These are phyloP conservation scores for Colletotrichum paranaense DNA, from an alignment of 2,329 filamentous ascomycete species.

Conservation along the genomic window DNA sequence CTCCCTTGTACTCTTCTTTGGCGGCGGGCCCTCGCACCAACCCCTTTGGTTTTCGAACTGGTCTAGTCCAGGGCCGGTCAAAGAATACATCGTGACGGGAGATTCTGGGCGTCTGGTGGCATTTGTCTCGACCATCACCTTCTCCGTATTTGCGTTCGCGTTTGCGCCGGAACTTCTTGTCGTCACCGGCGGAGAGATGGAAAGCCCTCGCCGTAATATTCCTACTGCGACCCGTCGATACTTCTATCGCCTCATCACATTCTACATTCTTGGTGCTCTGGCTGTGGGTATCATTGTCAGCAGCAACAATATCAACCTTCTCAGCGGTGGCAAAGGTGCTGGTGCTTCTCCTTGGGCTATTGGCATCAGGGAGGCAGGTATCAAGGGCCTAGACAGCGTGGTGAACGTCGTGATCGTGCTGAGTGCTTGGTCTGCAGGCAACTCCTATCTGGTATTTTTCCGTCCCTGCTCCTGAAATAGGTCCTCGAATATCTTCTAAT, in stretches of 20 bases:
- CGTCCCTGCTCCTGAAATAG: neutral
- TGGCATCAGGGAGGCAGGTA: neutral
- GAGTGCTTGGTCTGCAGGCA: neutral
- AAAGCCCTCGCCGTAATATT: neutral
- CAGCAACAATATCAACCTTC: neutral
- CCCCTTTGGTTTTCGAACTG: constrained; percentile 46
- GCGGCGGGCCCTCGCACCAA: too few species aligned
- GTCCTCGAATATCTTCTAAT: neutral
- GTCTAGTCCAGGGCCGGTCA: constrained; percentile 47
- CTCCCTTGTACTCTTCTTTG: too few species aligned
- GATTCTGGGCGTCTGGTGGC: neutral
- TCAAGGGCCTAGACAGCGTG: neutral
- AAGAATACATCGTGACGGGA: neutral
- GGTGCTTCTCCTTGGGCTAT: neutral
- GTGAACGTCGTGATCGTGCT: neutral
- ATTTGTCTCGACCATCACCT: neutral
- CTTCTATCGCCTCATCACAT: neutral
- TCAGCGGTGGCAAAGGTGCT: neutral
- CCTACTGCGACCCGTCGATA: neutral
- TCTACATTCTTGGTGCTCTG: neutral
- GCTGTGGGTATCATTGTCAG: neutral
- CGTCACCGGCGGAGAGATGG: neutral
- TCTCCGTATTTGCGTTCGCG: neutral
- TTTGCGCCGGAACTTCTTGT: neutral
- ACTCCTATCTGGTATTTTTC: neutral